phyloP scores from a whole-genome alignment of 768 basidiomycete genomes.

The Arthromyces matolae region DNA sequence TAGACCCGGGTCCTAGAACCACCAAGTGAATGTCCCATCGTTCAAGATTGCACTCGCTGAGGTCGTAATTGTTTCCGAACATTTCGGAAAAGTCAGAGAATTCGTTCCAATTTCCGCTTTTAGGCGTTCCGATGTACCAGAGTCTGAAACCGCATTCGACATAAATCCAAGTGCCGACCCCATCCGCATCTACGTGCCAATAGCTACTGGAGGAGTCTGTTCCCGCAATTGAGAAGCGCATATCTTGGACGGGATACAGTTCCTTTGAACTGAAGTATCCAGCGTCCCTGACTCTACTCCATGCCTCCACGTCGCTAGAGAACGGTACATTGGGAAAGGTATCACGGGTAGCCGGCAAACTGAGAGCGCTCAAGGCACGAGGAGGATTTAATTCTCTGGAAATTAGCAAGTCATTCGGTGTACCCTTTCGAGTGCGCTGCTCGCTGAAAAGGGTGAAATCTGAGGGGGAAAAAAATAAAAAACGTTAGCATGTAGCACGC shows the following conservation, averaged over 20 bases:
- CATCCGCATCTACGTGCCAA: slow-evolving; percentile 5
- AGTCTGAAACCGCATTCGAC: background rate
- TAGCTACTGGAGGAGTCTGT: background rate
- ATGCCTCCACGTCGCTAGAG: background rate
- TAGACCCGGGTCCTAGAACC: background rate
- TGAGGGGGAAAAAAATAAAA: too few species aligned
- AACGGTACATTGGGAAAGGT: background rate
- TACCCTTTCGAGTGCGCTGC: background rate
- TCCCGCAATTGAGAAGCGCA: background rate
- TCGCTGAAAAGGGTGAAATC: background rate
- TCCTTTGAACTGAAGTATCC: background rate
- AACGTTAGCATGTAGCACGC: too few species aligned
- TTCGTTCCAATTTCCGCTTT: background rate
- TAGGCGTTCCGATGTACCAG: background rate
- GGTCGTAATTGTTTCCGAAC: background rate
- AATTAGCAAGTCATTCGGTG: background rate
- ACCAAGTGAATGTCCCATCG: background rate
- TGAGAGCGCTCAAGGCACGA: background rate
- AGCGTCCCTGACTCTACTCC: background rate
- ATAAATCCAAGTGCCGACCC: background rate
- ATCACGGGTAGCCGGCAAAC: background rate
- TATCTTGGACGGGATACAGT: background rate
- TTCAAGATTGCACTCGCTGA: background rate
- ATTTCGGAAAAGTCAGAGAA: background rate
- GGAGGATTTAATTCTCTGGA: background rate